Percentiles rank a stretch among this genome's conserved stretches.
Conservation (phyloP, 805 yeast species). For the Yarrowia phangngaensis region DNA sequence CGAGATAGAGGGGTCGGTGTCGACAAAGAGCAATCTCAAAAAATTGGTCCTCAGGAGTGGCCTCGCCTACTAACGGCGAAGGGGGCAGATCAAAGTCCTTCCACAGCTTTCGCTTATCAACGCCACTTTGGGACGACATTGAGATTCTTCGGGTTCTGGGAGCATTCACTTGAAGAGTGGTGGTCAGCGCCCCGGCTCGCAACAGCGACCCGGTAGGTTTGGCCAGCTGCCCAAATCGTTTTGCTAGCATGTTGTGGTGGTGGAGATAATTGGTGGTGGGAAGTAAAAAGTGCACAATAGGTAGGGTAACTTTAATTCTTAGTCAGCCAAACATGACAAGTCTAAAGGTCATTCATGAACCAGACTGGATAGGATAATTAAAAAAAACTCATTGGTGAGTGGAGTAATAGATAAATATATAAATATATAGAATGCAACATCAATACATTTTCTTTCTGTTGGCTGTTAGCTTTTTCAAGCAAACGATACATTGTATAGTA, state of each 20-base stretch:
- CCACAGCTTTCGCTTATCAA: conserved; percentile 16
- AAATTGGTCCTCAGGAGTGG: conserved; percentile 12
- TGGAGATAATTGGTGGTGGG: conserved; percentile 15
- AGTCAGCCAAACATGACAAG: too few relatives aligned
- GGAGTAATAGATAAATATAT: too few relatives aligned
- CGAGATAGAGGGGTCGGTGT: conserved; percentile 25
- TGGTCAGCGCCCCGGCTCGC: conserved; percentile 23
- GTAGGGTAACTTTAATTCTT: conserved; percentile 26
- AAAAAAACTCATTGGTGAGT: too few relatives aligned
- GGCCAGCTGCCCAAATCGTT: conserved; percentile 26
- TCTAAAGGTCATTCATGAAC: too few relatives aligned
- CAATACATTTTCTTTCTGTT: too few relatives aligned
- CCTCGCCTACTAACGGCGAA: conserved; percentile 23
- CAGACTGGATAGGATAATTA: too few relatives aligned
- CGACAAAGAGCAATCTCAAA: conserved; percentile 22
- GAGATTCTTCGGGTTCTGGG: conserved; percentile 24
- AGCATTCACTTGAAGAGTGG: conserved; percentile 7
- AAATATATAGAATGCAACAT: too few relatives aligned
- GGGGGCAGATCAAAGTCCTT: conserved; percentile 25
- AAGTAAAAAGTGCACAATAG: conserved; percentile 19
- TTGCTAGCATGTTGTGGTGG: conserved; percentile 25
- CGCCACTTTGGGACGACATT: conserved; percentile 24
- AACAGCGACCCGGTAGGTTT: conserved; percentile 24
- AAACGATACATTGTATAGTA: too few relatives aligned
- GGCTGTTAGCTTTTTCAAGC: too few relatives aligned